Evolutionary conservation across 23 red algal genomes (phyloP).

Genomic region (Gracilariopsis chorda): DNA sequence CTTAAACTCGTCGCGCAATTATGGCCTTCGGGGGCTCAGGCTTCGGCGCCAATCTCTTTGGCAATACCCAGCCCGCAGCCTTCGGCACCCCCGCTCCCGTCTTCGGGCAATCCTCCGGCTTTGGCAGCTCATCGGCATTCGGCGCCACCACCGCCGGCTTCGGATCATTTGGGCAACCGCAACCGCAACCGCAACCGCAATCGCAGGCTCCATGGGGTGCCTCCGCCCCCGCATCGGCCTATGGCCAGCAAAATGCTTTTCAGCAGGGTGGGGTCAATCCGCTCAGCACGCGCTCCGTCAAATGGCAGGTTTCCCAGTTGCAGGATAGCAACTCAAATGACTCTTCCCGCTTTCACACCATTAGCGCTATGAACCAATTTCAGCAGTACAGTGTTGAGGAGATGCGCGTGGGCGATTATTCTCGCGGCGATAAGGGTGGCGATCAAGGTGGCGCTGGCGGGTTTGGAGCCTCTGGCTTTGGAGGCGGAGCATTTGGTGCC

Average conservation of each 20-base stretch:
- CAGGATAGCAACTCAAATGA: constrained; percentile 18
- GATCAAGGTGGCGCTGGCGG: not conserved
- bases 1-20: too few relatives aligned
- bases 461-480: not conserved
- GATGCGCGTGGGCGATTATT: constrained; percentile 74
- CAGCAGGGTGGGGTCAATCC: not conserved
- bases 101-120: not conserved
- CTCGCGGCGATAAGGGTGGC: constrained; percentile 63
- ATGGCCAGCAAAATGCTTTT: not conserved
- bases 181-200: not conserved
- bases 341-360: constrained; percentile 19
- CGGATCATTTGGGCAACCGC: not conserved
- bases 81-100: constrained; percentile 15
- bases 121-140: constrained; percentile 10
- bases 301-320: constrained; percentile 35
- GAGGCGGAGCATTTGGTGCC: not conserved
- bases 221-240: not conserved
- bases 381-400: constrained; percentile 66
- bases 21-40: constrained; percentile 32
- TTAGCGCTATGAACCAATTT: constrained; percentile 54
- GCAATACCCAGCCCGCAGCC: constrained; percentile 1
- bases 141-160: constrained; percentile 1
- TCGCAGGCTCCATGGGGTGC: not conserved
- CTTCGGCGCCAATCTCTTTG: constrained; percentile 28
- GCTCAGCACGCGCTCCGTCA: constrained; percentile 30